Base-by-base conservation (phyloP, 371 early-diverging fungal species). In the Zopfochytrium polystomum region DNA sequence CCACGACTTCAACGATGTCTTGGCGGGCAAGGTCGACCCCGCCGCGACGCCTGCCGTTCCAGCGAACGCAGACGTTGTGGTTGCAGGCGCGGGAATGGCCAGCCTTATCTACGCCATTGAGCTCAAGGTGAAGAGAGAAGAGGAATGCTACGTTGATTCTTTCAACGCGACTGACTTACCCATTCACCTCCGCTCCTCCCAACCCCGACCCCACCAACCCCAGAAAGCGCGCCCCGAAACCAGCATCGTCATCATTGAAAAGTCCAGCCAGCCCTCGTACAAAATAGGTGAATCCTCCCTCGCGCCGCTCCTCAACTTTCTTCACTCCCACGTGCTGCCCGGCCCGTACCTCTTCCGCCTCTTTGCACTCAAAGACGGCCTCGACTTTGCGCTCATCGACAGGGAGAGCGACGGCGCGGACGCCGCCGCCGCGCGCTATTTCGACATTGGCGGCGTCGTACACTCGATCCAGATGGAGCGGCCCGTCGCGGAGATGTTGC, bases 91-190 rank as follows among this genome's bases (percentile, higher is more conserved):
- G 7, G 62, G 62, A 4, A 47, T 62, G 29, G 46, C 53, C 31
- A 55, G 62, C 4, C 55, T 62, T n/a, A 23, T 62, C 23, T 62
- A 54, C 42, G 62, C 62, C 32, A 53, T 62, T 20, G 23, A 47
- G 5, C 22, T 54, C 3, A 62, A 62, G 62, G 55, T 53, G 30
- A 48, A 18, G 27, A 9, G 9, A 5, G 22, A 26, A 26, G 38
- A 11, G 7, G 7, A 11, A 11, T 11, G 11, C 7, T 38, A 7
- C 15, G 5, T 7, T 52, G 52, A 30, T 52, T 5, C 25, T 15
- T 25, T 11, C 22, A 11, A 5, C 22, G 6, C 30, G 23, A 7
- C 7, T 15, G 7, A 25, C 25, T 20, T 9, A 7, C 48, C 7
- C 13, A 6, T 9, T 31, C 30, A 13, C 5, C 5, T 27, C 13